Evolutionary conservation across 495 filamentous ascomycete species (phyloP).

Genomic region (Penicillium fimorum): DNA sequence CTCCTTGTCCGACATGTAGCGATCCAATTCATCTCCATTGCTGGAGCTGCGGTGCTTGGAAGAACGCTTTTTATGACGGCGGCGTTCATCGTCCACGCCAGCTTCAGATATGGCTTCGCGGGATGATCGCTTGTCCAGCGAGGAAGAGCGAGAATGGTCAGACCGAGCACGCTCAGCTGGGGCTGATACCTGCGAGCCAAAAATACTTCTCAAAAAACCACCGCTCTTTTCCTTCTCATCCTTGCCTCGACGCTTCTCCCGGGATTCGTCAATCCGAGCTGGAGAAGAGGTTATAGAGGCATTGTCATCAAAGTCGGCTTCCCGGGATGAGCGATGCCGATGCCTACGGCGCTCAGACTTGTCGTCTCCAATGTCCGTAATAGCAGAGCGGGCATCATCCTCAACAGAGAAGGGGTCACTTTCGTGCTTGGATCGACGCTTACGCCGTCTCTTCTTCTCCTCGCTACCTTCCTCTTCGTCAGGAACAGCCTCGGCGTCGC

Average conservation of each 20-base stretch:
- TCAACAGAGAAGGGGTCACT: constrained; percentile 4
- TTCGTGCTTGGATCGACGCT: constrained; percentile 18
- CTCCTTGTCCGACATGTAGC: constrained; percentile 28
- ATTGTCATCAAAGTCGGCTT: constrained; percentile 32
- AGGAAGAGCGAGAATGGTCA: constrained; percentile 26
- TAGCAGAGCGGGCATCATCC: constrained; percentile 10
- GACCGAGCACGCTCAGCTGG: constrained; percentile 33
- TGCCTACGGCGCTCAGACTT: constrained; percentile 24
- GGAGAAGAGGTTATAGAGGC: constrained; percentile 38
- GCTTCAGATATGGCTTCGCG: constrained; percentile 43
- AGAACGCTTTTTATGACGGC: constrained; percentile 44
- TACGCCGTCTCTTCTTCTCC: constrained; percentile 23
- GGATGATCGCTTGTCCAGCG: constrained; percentile 34
- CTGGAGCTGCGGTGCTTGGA: constrained; percentile 39
- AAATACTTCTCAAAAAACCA: constrained; percentile 39
- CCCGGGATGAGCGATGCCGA: constrained; percentile 26
- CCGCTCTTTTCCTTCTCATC: constrained; percentile 37
- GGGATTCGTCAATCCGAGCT: constrained; percentile 29
- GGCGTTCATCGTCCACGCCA: constrained; percentile 40
- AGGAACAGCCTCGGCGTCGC: constrained; percentile 4
- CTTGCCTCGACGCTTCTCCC: constrained; percentile 30
- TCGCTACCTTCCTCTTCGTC: constrained; percentile 14
- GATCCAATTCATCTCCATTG: constrained; percentile 29
- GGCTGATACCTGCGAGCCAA: constrained; percentile 39
- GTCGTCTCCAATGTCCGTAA: constrained; percentile 20